These are phyloP conservation scores for Penstemon newberryi DNA, from an alignment of 257 asterid species.

Conservation along the genomic window DNA sequence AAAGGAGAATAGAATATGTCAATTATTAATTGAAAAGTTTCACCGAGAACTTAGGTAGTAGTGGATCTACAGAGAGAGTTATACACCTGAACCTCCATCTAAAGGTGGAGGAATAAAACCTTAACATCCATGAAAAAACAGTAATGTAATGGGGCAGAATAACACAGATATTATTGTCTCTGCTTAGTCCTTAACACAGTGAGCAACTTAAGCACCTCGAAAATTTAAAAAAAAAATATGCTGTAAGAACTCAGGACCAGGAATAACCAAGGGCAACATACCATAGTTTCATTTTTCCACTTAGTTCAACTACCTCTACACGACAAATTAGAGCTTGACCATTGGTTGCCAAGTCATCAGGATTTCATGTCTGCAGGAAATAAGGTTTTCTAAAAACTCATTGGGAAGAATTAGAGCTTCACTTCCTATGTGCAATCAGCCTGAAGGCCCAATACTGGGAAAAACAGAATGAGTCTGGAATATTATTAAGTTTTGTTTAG, in stretches of 20 bases:
- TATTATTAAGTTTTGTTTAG: background rate
- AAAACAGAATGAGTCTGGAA: background rate
- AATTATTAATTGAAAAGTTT: background rate
- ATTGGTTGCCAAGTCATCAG: background rate
- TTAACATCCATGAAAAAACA: slow-evolving; percentile 7
- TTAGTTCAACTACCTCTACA: background rate
- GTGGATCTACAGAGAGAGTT: background rate
- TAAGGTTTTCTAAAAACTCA: slow-evolving; percentile 4
- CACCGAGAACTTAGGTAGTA: slow-evolving; percentile 4
- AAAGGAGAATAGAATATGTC: background rate
- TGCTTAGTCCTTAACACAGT: too few species aligned
- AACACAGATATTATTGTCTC: background rate
- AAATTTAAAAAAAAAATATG: background rate
- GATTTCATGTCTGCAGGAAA: background rate
- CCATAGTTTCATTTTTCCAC: slow-evolving; percentile 7
- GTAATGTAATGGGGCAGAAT: background rate
- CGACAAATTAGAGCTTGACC: background rate
- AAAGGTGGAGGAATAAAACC: background rate
- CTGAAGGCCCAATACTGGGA: background rate
- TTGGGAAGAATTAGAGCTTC: background rate
- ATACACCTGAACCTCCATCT: slow-evolving; percentile 9
- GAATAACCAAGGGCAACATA: background rate
- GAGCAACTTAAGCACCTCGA: background rate
- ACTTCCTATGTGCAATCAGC: slow-evolving; percentile 9
- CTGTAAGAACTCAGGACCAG: background rate